Base-by-base conservation (phyloP, 768 basidiomycete genomes). In the Rhodotorula diobovata region DNA sequence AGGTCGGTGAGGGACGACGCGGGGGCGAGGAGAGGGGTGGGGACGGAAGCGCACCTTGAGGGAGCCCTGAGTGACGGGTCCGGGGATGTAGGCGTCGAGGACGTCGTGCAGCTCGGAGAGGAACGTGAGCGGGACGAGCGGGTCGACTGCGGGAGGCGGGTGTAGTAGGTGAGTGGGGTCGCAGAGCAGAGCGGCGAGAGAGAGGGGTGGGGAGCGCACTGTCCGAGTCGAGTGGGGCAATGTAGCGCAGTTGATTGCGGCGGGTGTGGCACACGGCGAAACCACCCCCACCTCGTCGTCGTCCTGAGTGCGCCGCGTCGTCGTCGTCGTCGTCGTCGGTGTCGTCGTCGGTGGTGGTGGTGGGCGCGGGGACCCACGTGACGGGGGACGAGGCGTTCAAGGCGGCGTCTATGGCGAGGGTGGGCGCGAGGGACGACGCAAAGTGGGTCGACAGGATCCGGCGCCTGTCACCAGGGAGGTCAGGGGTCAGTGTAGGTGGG, bases 361-460 rank as follows among this genome's bases (percentile, higher is more conserved):
- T n/a, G 41, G 58, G 32, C 10, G 41, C 37, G 35, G 63, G 66
- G 0, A 74, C 54, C 63, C 63, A 74, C 5, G 54, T 37, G 18
- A 74, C 58, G 14, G 73, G 28, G 2, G 14, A 15, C 10, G 39
- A 11, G 11, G 54, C 41, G 6, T 63, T 46, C 48, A 66, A 6
- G 11, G 73, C 73, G 2, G 73, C 66, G 35, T 74, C 69, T 41
- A 74, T 68, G 16, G 73, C 73, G 58, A 66, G 50, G 23, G 51
- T 56, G 28, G 69, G 41, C 25, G 37, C 32, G 51, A 66, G 73
- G 0, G 63, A 50, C 15, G 57, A 54, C 55, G 55, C 30, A 56
- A 71, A 74, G 41, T 74, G 69, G 23, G 73, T 74, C 7, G 63
- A 62, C 37, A 74, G 55, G 66, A 74, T 65, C 54, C 46, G 43